Conservation (phyloP, 495 filamentous ascomycete species). For the Beverwykella pulmonaria region DNA sequence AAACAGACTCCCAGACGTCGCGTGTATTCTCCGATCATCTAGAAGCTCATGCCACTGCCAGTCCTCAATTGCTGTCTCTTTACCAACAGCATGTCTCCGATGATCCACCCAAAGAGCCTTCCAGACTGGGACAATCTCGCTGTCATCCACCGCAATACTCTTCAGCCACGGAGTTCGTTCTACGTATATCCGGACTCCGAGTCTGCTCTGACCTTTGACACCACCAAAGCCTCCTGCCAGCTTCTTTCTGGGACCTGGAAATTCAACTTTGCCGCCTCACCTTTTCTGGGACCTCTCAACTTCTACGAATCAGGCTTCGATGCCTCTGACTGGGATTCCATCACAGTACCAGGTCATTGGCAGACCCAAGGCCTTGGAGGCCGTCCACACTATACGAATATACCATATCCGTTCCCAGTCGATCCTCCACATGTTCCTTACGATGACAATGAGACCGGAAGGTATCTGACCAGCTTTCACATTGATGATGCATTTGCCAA, state of each 20-base stretch:
- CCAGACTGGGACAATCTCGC: slow-evolving; percentile 15
- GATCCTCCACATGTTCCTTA: slow-evolving; percentile 61
- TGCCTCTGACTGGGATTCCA: slow-evolving; percentile 51
- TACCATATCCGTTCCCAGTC: slow-evolving; percentile 63
- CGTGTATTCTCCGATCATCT: too few species aligned
- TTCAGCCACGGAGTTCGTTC: not conserved
- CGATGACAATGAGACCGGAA: slow-evolving; percentile 61
- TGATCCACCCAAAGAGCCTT: too few species aligned
- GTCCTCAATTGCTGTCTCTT: too few species aligned
- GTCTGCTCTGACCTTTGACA: slow-evolving; percentile 3
- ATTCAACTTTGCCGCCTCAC: not conserved
- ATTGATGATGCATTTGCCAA: slow-evolving; percentile 49
- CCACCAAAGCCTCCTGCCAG: not conserved
- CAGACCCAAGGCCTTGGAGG: slow-evolving; percentile 64
- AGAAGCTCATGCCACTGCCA: too few species aligned
- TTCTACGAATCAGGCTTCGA: slow-evolving; percentile 21
- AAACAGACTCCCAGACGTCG: too few species aligned
- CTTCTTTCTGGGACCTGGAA: not conserved
- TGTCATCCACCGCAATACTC: slow-evolving; percentile 10
- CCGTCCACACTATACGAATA: slow-evolving; percentile 67
- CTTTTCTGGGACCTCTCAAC: not conserved
- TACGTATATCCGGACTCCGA: not conserved
- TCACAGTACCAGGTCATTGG: slow-evolving; percentile 69
- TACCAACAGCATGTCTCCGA: too few species aligned
- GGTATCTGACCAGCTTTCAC: slow-evolving; percentile 58